Conservation (phyloP, 2,329 filamentous ascomycete genomes). For the Alternaria tenuissima region DNA sequence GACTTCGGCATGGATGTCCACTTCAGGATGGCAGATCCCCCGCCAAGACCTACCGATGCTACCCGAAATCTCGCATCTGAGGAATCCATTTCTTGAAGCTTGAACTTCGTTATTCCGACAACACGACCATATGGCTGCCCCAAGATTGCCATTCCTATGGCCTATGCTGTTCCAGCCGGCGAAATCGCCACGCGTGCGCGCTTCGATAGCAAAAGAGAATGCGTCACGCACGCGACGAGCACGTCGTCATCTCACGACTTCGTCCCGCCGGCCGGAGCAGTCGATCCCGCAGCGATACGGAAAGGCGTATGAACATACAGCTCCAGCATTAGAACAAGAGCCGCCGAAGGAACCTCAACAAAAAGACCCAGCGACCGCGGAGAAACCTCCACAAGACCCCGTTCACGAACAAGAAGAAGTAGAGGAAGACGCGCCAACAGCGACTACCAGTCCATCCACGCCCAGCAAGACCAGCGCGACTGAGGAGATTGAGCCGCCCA, state of each 20-base stretch:
- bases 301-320: constrained; percentile 57
- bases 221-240: constrained; percentile 22
- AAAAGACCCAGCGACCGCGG: constrained; percentile 4
- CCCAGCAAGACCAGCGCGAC: constrained; percentile 20
- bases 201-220: constrained; percentile 17
- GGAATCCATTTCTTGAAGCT: constrained; percentile 6
- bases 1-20: constrained; percentile 18
- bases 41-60: constrained; percentile 17
- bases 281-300: constrained; percentile 56
- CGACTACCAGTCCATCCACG: constrained; percentile 25
- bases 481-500: constrained; percentile 20
- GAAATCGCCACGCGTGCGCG: constrained; percentile 29
- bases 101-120: constrained; percentile 4
- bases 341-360: constrained; percentile 12
- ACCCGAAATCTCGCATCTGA: constrained; percentile 20
- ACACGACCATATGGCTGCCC: constrained; percentile 51
- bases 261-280: constrained; percentile 39
- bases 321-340: constrained; percentile 42
- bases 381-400: constrained; percentile 17
- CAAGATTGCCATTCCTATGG: constrained; percentile 58
- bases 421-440: constrained; percentile 31
- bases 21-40: constrained; percentile 24
- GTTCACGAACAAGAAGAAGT: constrained; percentile 35
- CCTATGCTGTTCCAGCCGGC: constrained; percentile 54
- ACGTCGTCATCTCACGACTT: constrained; percentile 39